Evolutionary conservation across 352 stramenopile species (phyloP).

Genomic region (Globisporangium iwayamae): DNA sequence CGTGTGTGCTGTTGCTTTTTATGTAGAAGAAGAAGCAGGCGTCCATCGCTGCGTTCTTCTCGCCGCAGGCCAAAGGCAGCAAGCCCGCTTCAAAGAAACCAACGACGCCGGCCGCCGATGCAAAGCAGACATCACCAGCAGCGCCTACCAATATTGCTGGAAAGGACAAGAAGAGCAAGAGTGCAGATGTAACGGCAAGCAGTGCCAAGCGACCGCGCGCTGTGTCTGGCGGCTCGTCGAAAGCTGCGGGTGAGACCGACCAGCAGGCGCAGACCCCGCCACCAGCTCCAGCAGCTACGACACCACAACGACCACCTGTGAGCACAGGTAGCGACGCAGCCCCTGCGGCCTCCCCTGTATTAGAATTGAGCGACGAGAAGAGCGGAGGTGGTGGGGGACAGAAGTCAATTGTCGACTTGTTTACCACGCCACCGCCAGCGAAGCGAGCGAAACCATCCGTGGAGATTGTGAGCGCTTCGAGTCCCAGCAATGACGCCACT

Average conservation of each 20-base stretch:
- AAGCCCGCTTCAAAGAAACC: conserved; percentile 11
- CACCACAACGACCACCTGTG: not conserved
- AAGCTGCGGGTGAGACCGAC: not conserved
- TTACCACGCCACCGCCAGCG: conserved; percentile 16
- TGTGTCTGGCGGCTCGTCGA: not conserved
- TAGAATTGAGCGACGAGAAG: not conserved
- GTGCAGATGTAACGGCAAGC: not conserved
- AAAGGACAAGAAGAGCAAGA: conserved; percentile 21
- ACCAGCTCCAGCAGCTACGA: not conserved
- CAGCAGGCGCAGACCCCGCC: conserved; percentile 2
- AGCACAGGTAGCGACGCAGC: not conserved
- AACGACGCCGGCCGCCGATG: not conserved
- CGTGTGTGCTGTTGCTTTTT: not conserved
- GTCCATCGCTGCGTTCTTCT: conserved; percentile 80
- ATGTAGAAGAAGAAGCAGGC: conserved; percentile 66
- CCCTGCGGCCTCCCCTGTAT: not conserved
- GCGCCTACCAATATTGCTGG: too few species aligned
- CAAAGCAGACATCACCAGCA: conserved; percentile 2
- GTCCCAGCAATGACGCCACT: not conserved
- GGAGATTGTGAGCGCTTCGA: not conserved
- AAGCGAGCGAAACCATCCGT: conserved; percentile 10
- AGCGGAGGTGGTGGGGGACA: not conserved
- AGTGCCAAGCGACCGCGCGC: conserved; percentile 12
- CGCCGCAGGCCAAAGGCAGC: conserved; percentile 36
- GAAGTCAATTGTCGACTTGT: conserved; percentile 8